phyloP scores from a whole-genome alignment of 192 early-diverging fungal species.

The Gryganskiella cystojenkinii region DNA sequence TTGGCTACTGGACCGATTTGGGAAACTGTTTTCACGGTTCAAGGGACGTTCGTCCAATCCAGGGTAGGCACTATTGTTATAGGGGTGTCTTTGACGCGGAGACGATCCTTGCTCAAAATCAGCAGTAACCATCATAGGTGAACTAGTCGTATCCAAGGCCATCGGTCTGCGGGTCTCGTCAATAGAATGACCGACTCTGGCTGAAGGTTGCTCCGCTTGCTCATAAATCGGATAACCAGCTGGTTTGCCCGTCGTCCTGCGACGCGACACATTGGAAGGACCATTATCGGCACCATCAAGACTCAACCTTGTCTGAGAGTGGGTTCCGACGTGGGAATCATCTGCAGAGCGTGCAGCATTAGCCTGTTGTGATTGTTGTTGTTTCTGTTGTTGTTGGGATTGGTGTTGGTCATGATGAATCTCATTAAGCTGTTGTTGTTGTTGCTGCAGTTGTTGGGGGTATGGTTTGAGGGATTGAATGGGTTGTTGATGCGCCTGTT shows the following conservation, averaged over 20 bases:
- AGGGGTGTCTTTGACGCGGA: conserved; percentile 3
- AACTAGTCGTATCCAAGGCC: not conserved
- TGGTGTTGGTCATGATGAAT: not conserved
- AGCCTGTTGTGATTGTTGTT: not conserved
- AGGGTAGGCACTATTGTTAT: conserved; percentile 1
- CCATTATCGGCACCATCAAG: conserved; percentile 11
- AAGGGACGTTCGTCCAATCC: conserved; percentile 9
- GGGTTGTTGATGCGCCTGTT: conserved; percentile 10
- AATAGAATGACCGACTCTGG: conserved; percentile 28
- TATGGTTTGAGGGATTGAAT: conserved; percentile 11
- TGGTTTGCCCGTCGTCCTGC: conserved; percentile 30
- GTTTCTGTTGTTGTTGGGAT: not conserved
- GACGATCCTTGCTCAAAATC: not conserved
- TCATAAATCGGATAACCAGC: not conserved
- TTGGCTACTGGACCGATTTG: no score
- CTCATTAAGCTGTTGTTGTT: not conserved
- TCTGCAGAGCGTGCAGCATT: conserved; percentile 4
- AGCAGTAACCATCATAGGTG: not conserved
- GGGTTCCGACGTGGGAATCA: conserved; percentile 16
- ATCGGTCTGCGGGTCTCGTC: conserved; percentile 38
- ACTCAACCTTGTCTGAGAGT: conserved; percentile 22
- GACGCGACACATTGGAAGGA: conserved; percentile 8
- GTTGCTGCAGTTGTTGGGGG: not conserved
- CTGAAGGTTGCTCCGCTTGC: conserved; percentile 2
- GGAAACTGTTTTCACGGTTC: no score